Conservation (phyloP, 2,329 filamentous ascomycete species). For the Xylaria digitata region DNA sequence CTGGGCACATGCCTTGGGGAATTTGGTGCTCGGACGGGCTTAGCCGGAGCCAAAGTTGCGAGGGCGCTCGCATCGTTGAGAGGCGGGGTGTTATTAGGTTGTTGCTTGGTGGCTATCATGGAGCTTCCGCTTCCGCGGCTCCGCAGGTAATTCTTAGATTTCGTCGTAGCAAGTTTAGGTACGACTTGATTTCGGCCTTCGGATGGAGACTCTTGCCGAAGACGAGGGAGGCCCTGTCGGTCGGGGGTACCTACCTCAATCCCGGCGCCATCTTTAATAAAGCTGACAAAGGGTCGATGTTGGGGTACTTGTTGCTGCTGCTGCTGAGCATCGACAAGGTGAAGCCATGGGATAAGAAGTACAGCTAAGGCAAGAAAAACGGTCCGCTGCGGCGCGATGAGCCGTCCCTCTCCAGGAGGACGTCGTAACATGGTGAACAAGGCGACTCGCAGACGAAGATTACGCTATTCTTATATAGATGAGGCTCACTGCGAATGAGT, state of each 20-base stretch:
- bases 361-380: conserved; percentile 61
- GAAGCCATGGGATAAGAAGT: conserved; percentile 59
- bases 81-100: conserved; percentile 40
- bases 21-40: conserved; percentile 92
- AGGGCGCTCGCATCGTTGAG: conserved; percentile 89
- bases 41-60: conserved; percentile 96
- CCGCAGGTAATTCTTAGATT: conserved; percentile 33
- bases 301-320: conserved; percentile 57
- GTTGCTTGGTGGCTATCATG: conserved; percentile 39
- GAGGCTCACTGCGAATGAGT: conserved; percentile 14
- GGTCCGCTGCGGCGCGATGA: conserved; percentile 54
- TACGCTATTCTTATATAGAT: conserved; percentile 19
- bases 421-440: conserved; percentile 65
- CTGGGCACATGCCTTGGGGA: conserved; percentile 74
- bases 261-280: conserved; percentile 41
- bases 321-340: conserved; percentile 68
- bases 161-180: conserved; percentile 45
- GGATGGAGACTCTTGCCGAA: conserved; percentile 42
- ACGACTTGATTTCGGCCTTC: conserved; percentile 38
- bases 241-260: conserved; percentile 41
- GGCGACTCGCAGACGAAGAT: conserved; percentile 38
- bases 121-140: conserved; percentile 42
- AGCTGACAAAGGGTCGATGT: conserved; percentile 43
- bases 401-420: conserved; percentile 65
- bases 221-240: conserved; percentile 36